Evolutionary conservation across 192 early-diverging fungal species (phyloP).

Genomic region (Podila clonocystis): DNA sequence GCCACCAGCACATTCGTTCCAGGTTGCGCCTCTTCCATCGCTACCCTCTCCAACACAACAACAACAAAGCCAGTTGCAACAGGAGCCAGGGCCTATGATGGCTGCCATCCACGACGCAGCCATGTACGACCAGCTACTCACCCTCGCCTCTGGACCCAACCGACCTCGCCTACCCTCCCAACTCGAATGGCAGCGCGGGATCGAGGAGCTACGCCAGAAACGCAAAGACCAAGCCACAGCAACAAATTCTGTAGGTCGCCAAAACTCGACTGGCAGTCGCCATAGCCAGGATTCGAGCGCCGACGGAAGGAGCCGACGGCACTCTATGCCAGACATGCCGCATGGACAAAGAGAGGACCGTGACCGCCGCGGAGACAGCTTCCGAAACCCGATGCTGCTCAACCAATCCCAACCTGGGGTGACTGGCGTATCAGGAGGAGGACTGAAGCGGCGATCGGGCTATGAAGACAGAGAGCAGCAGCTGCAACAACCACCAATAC

Average conservation of each 20-base stretch:
- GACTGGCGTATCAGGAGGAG: neutral
- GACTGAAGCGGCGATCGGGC: slow-evolving; percentile 10
- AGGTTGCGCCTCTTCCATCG: neutral
- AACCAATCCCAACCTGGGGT: neutral
- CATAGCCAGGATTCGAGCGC: slow-evolving; percentile 32
- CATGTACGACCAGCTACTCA: slow-evolving; percentile 31
- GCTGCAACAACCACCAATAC: slow-evolving; percentile 19
- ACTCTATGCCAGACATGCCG: slow-evolving; percentile 48
- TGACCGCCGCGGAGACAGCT: slow-evolving; percentile 32
- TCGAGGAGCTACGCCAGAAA: slow-evolving; percentile 27
- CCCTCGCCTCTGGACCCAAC: slow-evolving; percentile 17
- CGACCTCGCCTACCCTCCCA: slow-evolving; percentile 36
- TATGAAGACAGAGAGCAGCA: slow-evolving; percentile 29
- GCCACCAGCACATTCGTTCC: slow-evolving; percentile 9
- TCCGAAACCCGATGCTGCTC: slow-evolving; percentile 32
- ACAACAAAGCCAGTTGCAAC: slow-evolving; percentile 1
- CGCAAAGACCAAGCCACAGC: slow-evolving; percentile 11
- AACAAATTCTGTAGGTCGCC: slow-evolving; percentile 34
- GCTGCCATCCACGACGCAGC: slow-evolving; percentile 8
- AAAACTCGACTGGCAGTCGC: slow-evolving; percentile 32
- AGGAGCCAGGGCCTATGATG: neutral
- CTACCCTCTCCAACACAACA: slow-evolving; percentile 1
- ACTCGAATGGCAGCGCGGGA: slow-evolving; percentile 36
- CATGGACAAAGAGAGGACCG: slow-evolving; percentile 41
- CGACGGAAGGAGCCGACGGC: slow-evolving; percentile 29